Evolutionary conservation across 805 yeast species (phyloP).

Genomic region (Wickerhamomyces kurtzmanii): DNA sequence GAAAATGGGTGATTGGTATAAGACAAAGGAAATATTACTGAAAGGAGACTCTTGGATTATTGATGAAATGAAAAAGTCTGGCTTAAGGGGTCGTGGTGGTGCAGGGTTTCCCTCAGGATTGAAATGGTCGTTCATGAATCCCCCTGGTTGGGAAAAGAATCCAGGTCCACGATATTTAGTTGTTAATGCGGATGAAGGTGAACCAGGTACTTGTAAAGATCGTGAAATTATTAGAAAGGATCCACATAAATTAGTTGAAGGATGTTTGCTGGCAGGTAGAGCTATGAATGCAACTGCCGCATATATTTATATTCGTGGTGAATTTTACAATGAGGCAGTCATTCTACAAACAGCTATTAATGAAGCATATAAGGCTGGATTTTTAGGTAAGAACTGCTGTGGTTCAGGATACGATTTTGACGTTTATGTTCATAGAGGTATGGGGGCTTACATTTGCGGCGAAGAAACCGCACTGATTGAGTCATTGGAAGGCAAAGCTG

Average conservation of each 20-base stretch:
- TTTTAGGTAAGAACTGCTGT: conserved; percentile 77
- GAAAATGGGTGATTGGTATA: conserved; percentile 87
- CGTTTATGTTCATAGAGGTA: conserved; percentile 79
- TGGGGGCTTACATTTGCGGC: conserved; percentile 91
- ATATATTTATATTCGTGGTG: conserved; percentile 85
- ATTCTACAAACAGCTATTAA: conserved; percentile 73
- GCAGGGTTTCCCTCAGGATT: conserved; percentile 91
- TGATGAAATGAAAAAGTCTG: conserved; percentile 76
- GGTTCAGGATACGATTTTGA: conserved; percentile 83
- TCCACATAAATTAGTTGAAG: conserved; percentile 87
- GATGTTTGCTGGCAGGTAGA: conserved; percentile 83
- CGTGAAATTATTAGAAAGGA: conserved; percentile 86
- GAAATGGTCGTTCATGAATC: conserved; percentile 92
- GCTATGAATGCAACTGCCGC: conserved; percentile 94
- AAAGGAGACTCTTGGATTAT: conserved; percentile 90
- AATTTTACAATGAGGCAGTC: conserved; percentile 75
- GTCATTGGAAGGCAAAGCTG: conserved; percentile 86
- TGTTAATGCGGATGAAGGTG: conserved; percentile 91
- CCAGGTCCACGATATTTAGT: conserved; percentile 83
- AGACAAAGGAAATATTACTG: conserved; percentile 74
- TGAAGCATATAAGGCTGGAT: conserved; percentile 77
- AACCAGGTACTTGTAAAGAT: conserved; percentile 91
- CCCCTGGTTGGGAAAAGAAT: conserved; percentile 92
- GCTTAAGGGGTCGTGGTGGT: conserved; percentile 88
- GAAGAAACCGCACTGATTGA: conserved; percentile 89